Conservation (phyloP, 805 yeast species). For the Candida arabinofermentans region DNA sequence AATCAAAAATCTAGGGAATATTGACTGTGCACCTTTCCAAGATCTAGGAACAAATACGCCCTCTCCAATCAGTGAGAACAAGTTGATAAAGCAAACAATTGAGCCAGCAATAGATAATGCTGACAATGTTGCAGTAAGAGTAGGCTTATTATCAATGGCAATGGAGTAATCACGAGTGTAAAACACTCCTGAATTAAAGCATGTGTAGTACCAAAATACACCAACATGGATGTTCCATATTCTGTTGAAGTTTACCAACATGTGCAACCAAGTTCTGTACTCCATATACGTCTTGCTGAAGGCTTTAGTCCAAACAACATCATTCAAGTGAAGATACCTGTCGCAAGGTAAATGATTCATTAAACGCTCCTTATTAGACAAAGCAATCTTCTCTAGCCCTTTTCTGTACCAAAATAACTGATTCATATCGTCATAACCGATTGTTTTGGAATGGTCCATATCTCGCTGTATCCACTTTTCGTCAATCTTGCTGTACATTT, state of each 20-base stretch:
- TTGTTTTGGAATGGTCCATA: constrained; percentile 61
- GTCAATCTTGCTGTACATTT: constrained; percentile 42
- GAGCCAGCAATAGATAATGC: constrained; percentile 67
- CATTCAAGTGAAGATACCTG: constrained; percentile 50
- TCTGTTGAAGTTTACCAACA: constrained; percentile 67
- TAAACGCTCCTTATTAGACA: constrained; percentile 40
- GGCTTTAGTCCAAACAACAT: constrained; percentile 62
- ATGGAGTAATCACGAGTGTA: constrained; percentile 58
- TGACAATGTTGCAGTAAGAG: constrained; percentile 48
- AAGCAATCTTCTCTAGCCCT: constrained; percentile 55
- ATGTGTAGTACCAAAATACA: constrained; percentile 73
- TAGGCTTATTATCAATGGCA: constrained; percentile 55
- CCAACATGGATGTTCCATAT: constrained; percentile 76
- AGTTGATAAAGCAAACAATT: constrained; percentile 51
- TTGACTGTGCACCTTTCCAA: constrained; percentile 69
- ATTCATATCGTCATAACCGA: constrained; percentile 89
- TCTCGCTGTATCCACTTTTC: constrained; percentile 45
- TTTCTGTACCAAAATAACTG: constrained; percentile 81
- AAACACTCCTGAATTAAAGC: constrained; percentile 63
- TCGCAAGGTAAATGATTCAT: constrained; percentile 52
- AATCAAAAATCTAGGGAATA: constrained; percentile 43
- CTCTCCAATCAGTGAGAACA: constrained; percentile 56
- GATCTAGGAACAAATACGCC: constrained; percentile 61
- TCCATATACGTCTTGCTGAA: constrained; percentile 76
- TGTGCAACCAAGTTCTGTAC: constrained; percentile 73